Conservation (phyloP, 2,329 filamentous ascomycete species). For the Aureobasidium mangrovei region DNA sequence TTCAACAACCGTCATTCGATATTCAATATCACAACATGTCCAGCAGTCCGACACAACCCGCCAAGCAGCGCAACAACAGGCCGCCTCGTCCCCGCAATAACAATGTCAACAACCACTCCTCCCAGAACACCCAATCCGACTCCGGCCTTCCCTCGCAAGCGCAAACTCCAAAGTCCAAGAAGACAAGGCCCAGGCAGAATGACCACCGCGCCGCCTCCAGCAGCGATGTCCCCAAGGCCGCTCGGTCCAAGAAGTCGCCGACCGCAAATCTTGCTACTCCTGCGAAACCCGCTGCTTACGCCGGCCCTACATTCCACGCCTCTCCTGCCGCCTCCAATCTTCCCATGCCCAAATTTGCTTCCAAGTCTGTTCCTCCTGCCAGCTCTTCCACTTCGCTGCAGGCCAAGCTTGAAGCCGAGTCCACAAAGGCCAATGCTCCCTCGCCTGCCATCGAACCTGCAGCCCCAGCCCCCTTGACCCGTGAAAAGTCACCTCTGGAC, state of each 20-base stretch:
- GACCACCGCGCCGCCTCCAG: conserved; percentile 14
- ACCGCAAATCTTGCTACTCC: conserved; percentile 24
- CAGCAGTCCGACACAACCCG: conserved; percentile 11
- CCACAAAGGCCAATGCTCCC: conserved; percentile 4
- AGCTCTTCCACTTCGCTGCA: conserved; percentile 38
- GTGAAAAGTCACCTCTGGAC: conserved; percentile 70
- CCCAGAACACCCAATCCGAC: conserved; percentile 15
- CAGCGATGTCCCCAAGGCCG: conserved; percentile 8
- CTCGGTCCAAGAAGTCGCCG: conserved; percentile 17
- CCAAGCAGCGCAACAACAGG: conserved; percentile 8
- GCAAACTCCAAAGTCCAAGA: conserved; percentile 15
- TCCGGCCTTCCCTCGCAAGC: conserved; percentile 15
- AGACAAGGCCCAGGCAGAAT: conserved; percentile 13
- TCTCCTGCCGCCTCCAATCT: conserved; percentile 86
- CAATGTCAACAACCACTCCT: conserved; percentile 1
- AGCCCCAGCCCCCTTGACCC: conserved; percentile 10
- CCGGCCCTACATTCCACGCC: conserved; percentile 88
- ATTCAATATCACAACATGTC: conserved; percentile 7
- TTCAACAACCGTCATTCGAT: conserved; percentile 5
- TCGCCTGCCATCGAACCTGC: conserved; percentile 5
- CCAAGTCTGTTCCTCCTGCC: conserved; percentile 64
- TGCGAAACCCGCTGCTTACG: conserved; percentile 56
- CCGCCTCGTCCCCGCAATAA: conserved; percentile 6
- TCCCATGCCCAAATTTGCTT: conserved; percentile 81
- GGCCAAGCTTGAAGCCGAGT: conserved; percentile 36